These are phyloP conservation scores for Salvia rosmarinus DNA, from an alignment of 257 asterid genomes.

Conservation along the genomic window DNA sequence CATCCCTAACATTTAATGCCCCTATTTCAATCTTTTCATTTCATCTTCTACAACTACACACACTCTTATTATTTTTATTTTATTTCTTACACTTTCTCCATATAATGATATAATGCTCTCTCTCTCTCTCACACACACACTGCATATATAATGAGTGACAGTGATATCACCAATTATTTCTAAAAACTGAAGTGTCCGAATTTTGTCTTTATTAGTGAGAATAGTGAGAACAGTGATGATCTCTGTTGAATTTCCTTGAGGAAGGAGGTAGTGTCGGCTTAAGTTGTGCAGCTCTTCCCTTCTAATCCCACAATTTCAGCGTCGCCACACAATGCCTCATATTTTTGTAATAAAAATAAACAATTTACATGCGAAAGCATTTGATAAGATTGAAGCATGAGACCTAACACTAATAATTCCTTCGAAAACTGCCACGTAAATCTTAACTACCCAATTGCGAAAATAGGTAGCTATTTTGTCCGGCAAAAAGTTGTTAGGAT, in stretches of 20 bases:
- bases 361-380: no score
- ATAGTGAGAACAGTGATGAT: background rate
- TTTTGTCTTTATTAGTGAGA: background rate
- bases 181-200: no score
- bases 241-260: no score
- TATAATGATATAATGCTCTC: background rate
- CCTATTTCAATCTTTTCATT: background rate
- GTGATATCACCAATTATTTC: no score
- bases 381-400: background rate
- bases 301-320: slow-evolving; percentile 36
- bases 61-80: background rate
- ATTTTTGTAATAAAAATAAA: background rate
- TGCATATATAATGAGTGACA: no score
- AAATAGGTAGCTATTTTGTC: no score
- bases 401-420: background rate
- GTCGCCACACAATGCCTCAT: background rate
- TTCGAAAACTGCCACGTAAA: background rate
- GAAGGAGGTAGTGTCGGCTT: slow-evolving; percentile 34
- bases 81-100: background rate
- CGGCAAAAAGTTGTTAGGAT: no score
- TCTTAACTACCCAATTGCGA: background rate
- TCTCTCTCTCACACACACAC: background rate
- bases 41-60: background rate
- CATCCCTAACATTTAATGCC: slow-evolving; percentile 37
- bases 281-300: slow-evolving; percentile 29